A percentile compares a stretch with the other conserved stretches of the same genome.
Evolutionary conservation across 345 rosid genomes (phyloP).

Genomic region (Eucalyptus guilfoylei): DNA sequence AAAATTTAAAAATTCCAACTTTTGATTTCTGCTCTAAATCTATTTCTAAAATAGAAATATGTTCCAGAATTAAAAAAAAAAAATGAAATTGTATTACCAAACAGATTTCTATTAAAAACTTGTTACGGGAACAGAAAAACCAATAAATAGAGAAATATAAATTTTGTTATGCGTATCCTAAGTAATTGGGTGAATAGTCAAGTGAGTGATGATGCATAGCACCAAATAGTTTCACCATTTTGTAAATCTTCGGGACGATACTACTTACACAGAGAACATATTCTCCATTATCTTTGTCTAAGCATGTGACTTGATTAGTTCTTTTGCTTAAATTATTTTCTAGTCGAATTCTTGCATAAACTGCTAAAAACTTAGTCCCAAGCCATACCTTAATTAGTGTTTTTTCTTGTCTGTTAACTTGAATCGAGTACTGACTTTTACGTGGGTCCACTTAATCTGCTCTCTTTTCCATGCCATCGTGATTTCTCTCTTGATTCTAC

Average conservation of each 20-base stretch:
- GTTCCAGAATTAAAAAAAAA: too few species aligned
- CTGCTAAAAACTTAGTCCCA: neutral
- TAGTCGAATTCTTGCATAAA: neutral
- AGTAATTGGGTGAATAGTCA: neutral
- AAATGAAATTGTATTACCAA: too few species aligned
- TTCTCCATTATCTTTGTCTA: neutral
- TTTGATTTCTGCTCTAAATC: too few species aligned
- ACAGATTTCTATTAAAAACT: too few species aligned
- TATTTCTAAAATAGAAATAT: accelerated
- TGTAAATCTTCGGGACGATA: neutral
- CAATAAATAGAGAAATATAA: too few species aligned
- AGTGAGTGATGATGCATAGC: neutral
- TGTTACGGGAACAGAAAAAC: accelerated
- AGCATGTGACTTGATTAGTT: neutral
- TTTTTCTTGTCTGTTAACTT: neutral
- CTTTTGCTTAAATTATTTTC: neutral
- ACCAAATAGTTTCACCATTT: neutral
- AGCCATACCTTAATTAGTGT: neutral
- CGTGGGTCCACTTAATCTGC: neutral
- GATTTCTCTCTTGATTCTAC: neutral
- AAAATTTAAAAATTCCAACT: too few species aligned
- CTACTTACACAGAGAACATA: neutral
- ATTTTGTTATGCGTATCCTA: too few species aligned
- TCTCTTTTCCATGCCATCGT: neutral
- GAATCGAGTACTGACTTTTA: neutral